Conservation (phyloP, 2,329 filamentous ascomycete species). For the Hawksworthiomyces lignivorus region DNA sequence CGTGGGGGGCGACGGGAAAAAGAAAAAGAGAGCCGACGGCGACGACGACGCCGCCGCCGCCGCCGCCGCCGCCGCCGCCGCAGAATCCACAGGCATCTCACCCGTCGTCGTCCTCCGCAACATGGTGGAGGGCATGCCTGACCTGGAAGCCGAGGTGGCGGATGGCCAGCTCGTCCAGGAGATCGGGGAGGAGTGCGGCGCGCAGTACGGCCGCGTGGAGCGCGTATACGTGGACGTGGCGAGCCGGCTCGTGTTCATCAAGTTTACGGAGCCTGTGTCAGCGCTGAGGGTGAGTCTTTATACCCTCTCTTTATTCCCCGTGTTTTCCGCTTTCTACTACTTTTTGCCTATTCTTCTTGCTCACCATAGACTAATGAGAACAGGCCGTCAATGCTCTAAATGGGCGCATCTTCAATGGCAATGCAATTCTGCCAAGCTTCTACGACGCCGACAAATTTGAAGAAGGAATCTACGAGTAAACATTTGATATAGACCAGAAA, state of each 20-base stretch:
- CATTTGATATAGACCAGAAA: too few species aligned
- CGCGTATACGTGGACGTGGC: constrained; percentile 65
- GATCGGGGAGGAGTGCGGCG: constrained; percentile 87
- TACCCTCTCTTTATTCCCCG: background rate
- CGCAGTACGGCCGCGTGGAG: constrained; percentile 73
- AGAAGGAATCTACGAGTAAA: constrained; percentile 33
- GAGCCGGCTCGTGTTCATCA: constrained; percentile 72
- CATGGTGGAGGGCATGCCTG: constrained; percentile 76
- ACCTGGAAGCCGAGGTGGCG: constrained; percentile 71
- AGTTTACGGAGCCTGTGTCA: constrained; percentile 80
- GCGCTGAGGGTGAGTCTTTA: constrained; percentile 63
- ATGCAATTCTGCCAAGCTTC: constrained; percentile 72
- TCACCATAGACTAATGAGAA: constrained; percentile 17
- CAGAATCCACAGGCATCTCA: constrained; percentile 63
- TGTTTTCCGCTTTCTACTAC: background rate
- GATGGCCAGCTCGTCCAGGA: constrained; percentile 70
- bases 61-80: constrained; percentile 51
- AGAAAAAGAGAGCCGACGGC: too few species aligned
- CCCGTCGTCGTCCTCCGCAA: constrained; percentile 74
- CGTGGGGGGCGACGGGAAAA: too few species aligned
- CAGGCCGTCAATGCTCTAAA: constrained; percentile 86
- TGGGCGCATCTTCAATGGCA: constrained; percentile 81
- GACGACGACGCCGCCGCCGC: constrained; percentile 67
- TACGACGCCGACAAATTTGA: constrained; percentile 82
- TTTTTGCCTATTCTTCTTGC: constrained; percentile 1